Evolutionary conservation across 352 stramenopile genomes (phyloP), one percentile per base, ranked within the genome.

Genomic region (Globisporangium takayamanum): DNA sequence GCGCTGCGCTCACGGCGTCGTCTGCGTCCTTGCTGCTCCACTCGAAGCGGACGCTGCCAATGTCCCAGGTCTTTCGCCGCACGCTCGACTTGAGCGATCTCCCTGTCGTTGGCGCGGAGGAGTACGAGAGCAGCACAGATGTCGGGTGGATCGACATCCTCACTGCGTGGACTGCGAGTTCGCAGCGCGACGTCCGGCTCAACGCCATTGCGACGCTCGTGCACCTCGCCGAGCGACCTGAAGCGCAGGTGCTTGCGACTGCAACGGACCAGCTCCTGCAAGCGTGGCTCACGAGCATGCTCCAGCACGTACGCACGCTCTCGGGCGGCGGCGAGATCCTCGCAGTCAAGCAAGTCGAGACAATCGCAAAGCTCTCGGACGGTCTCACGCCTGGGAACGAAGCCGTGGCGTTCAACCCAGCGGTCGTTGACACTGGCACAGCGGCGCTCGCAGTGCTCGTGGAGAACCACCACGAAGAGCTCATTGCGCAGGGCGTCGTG

Each of bases 121-220:
- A 94, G 42, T 89, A 88, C 60, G 83, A 94, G 45, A 65, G 76
- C 22, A 84, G 57, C 44, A 89, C 76, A 12, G 74, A 92, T 58
- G 80, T 89, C 48, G 85, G 85, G 0, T 94, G 85, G 85, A 73
- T 88, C 28, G 85, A 94, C 51, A 89, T 94, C 28, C 53, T 92
- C 30, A 92, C 82, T 1, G 55, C 74, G 37, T 94, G 85, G 85
- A 83, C 72, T 14, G 67, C 70, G n/a, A 91, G 74, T 39, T 49
- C 70, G 22, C 62, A 85, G 22, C 68, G 68, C 5, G 64, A 80
- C 47, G 76, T 92, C 18, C 74, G 85, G 5, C 48, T 70, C 25
- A 88, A 89, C 51, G 81, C 77, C 12, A 83, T 92, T 53, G 60
- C 84, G 3, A 89, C 66, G 53, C 67, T 94, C n/a, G 64, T 87